A percentile compares a stretch with the other conserved stretches of the same genome.
These are phyloP conservation scores for Nephelium lappaceum DNA, from an alignment of 345 rosid species.

Conservation along the genomic window DNA sequence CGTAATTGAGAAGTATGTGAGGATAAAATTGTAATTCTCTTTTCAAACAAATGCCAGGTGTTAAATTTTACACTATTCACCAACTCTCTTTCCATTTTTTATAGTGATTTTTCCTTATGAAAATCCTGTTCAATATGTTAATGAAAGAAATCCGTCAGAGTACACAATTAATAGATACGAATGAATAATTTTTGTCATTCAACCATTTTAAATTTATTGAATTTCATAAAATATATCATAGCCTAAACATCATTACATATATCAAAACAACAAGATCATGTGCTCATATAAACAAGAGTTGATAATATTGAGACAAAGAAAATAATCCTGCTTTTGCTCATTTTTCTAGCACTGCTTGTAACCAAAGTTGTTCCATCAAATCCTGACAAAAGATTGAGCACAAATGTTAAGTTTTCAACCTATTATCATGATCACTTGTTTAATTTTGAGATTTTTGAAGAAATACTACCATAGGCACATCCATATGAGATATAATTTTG, in stretches of 20 bases:
- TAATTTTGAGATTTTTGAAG: neutral
- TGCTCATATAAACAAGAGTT: too few relatives aligned
- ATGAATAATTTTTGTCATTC: too few relatives aligned
- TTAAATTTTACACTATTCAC: too few relatives aligned
- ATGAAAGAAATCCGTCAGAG: too few relatives aligned
- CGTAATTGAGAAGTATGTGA: too few relatives aligned
- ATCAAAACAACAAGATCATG: neutral
- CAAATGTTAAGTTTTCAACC: neutral
- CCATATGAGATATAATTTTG: constrained; percentile 13
- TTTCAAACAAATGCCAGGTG: too few relatives aligned
- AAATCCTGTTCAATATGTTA: too few relatives aligned
- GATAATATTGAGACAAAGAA: constrained; percentile 10
- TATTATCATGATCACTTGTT: neutral
- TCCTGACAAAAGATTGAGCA: constrained; percentile 6
- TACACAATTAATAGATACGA: too few relatives aligned
- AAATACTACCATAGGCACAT: constrained; percentile 16
- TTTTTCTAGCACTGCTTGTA: constrained; percentile 12
- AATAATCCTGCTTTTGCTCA: neutral
- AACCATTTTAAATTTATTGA: neutral
- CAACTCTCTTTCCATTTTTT: too few relatives aligned
- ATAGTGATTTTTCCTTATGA: too few relatives aligned
- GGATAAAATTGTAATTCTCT: too few relatives aligned
- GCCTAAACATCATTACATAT: neutral
- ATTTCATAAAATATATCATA: neutral
- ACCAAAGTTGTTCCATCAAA: constrained; percentile 14